Percentiles rank a stretch among this genome's conserved stretches.
These are phyloP conservation scores for Blastobotrys petasosporus DNA, from an alignment of 1,139 yeast genomes.

Conservation along the genomic window DNA sequence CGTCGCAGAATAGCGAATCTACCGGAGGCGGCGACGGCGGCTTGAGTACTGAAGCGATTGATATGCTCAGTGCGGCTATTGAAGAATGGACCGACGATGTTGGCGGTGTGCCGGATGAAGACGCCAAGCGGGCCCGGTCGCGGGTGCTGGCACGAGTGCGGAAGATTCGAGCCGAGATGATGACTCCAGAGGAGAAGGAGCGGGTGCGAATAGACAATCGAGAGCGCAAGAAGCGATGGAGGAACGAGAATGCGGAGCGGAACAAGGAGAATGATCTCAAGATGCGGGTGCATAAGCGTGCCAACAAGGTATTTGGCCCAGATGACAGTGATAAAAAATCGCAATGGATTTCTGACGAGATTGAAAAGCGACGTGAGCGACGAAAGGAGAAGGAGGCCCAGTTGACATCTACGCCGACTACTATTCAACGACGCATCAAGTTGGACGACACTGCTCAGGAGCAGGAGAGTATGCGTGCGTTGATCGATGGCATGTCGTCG, in stretches of 20 bases:
- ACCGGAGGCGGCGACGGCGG: conserved; percentile 16
- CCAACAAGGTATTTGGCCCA: conserved; percentile 60
- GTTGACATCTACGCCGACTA: background rate
- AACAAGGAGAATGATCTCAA: conserved; percentile 85
- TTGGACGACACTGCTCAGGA: background rate
- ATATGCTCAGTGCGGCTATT: conserved; percentile 35
- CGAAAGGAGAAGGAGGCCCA: conserved; percentile 38
- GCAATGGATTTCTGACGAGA: conserved; percentile 77
- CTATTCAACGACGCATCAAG: background rate
- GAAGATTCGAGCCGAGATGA: conserved; percentile 12
- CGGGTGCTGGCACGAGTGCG: conserved; percentile 7
- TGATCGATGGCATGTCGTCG: conserved; percentile 6
- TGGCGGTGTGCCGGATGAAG: conserved; percentile 16
- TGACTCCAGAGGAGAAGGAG: conserved; percentile 44
- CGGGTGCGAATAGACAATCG: conserved; percentile 64
- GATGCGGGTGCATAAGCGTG: conserved; percentile 68
- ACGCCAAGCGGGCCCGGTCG: conserved; percentile 6
- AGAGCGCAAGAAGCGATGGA: conserved; percentile 86
- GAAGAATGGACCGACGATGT: conserved; percentile 26
- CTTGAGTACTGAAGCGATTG: conserved; percentile 33
- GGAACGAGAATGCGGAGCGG: conserved; percentile 72
- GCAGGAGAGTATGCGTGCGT: conserved; percentile 1
- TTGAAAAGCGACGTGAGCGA: conserved; percentile 56
- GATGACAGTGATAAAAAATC: conserved; percentile 49
- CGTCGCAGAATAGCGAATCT: background rate